Percentiles rank a stretch among this genome's conserved stretches.
Conservation (phyloP, 2,329 filamentous ascomycete genomes). For the Claviceps pazoutovae region DNA sequence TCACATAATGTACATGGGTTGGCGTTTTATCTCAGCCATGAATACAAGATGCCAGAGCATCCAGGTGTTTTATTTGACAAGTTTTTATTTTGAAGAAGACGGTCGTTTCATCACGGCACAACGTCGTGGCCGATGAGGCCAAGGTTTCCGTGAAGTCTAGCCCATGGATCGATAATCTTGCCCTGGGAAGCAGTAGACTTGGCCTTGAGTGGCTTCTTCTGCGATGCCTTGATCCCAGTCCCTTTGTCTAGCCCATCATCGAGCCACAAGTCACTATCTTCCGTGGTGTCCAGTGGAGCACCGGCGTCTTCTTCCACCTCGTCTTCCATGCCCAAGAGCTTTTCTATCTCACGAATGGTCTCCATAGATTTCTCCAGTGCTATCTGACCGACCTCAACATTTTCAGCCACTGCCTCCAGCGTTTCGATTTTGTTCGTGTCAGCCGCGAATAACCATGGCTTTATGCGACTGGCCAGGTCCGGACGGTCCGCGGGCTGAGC, state of each 20-base stretch:
- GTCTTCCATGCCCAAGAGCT: constrained; percentile 27
- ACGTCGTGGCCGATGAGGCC: constrained; percentile 33
- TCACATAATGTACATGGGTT: neutral
- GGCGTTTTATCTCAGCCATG: neutral
- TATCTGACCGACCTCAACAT: constrained; percentile 43
- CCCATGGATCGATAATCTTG: constrained; percentile 30
- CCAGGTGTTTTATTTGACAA: neutral
- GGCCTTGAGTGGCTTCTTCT: constrained; percentile 6
- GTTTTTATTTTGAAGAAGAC: neutral
- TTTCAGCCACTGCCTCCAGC: constrained; percentile 44
- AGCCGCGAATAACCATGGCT: constrained; percentile 46
- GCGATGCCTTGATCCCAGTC: neutral
- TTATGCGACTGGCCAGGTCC: constrained; percentile 29
- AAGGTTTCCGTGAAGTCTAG: constrained; percentile 36
- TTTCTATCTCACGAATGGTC: constrained; percentile 33
- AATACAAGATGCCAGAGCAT: neutral
- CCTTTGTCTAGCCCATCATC: constrained; percentile 13
- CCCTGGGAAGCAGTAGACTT: constrained; percentile 9
- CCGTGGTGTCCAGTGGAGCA: constrained; percentile 10
- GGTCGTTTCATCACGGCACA: constrained; percentile 2
- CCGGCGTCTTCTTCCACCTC: constrained; percentile 12
- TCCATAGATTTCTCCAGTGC: constrained; percentile 39
- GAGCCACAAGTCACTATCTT: constrained; percentile 23
- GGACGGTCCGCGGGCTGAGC: constrained; percentile 22
- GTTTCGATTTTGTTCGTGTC: constrained; percentile 46